Base-by-base conservation (phyloP, 2,329 filamentous ascomycete genomes). In the Lithohypha guttulata region DNA sequence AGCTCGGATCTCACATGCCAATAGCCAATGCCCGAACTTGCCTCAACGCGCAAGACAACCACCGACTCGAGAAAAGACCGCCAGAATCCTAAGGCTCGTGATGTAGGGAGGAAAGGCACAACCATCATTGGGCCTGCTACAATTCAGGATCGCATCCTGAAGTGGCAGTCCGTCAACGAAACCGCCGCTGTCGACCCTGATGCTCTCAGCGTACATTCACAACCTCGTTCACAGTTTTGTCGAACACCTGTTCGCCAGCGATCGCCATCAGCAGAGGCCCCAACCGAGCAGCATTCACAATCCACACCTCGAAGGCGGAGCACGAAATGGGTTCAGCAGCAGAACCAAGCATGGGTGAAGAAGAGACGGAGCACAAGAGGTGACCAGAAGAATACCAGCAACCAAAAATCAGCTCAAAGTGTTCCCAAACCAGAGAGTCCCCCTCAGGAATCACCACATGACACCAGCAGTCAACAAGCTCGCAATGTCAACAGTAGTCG, bases 91-190 rank as follows among this genome's bases (percentile, higher is more conserved):
- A 41, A 33, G 26, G 34, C 17, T 40, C 42, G 44, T 32, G 27
- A 47, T 48, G 46, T 48, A 46, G 26, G 26, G 26, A 28, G 4
- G 9, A 41, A 3, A 53, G 54, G 14, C 71, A 70, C 37, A 65
- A 77, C 49, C 73, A 73, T 71, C 37, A 69, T 61, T 56, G 76
- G 65, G 59, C 67, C 77, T 65, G 60, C 73, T 65, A 53, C 81
- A n/a, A 81, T 93, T 33, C 75, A 75, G 46, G 81, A 84, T 49
- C 78, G 86, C 53, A 83, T 94, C 38, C 80, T 79, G 51, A 73
- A 79, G 60, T 94, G 86, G 86, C 85, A 94, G 59, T 80, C 80
- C 54, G 69, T 79, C 49, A 84, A 81, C 53, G 81, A 79, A 22
- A 71, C 73, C 19, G 42, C 42, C 21, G 48, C 48, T 9, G 32